Conservation (phyloP, 495 filamentous ascomycete species). For the Xylaria sp. region DNA sequence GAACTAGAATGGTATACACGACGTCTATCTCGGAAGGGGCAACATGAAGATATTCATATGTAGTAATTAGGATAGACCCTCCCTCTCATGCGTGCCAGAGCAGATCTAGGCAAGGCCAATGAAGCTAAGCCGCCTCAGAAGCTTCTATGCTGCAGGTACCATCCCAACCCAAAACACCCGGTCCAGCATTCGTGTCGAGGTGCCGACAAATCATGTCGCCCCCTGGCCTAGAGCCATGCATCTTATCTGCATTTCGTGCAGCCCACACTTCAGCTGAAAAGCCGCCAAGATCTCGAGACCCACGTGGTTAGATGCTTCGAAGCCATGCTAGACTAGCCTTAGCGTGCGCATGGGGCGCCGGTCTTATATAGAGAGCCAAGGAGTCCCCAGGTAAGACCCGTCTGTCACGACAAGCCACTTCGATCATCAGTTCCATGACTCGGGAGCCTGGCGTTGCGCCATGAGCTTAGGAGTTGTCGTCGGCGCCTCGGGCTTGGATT, state of each 20-base stretch:
- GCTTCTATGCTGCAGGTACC: slow-evolving; percentile 23
- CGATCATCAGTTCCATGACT: slow-evolving; percentile 2
- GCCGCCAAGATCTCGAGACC: slow-evolving; percentile 5
- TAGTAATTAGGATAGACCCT: not conserved
- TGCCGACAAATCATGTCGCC: slow-evolving; percentile 13
- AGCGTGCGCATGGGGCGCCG: not conserved
- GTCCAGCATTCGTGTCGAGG: not conserved
- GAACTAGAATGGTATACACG: not conserved
- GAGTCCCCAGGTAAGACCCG: not conserved
- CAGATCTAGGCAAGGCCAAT: not conserved
- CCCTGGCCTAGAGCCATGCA: not conserved
- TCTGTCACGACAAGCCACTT: slow-evolving; percentile 1
- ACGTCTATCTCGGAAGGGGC: not conserved
- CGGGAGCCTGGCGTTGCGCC: slow-evolving; percentile 6
- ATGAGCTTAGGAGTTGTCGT: not conserved
- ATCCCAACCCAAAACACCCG: not conserved
- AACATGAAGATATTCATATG: slow-evolving; percentile 4
- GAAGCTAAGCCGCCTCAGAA: slow-evolving; percentile 10
- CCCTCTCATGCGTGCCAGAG: not conserved
- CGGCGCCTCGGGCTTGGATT: not conserved
- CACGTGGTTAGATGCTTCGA: slow-evolving; percentile 21
- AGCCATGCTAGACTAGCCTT: not conserved
- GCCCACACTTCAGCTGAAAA: not conserved
- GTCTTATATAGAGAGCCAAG: slow-evolving; percentile 10
- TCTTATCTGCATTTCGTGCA: slow-evolving; percentile 11